Evolutionary conservation across 2,329 filamentous ascomycete species (phyloP), one percentile per base, ranked within the genome.

Genomic region (Corniculantispora saksenae): DNA sequence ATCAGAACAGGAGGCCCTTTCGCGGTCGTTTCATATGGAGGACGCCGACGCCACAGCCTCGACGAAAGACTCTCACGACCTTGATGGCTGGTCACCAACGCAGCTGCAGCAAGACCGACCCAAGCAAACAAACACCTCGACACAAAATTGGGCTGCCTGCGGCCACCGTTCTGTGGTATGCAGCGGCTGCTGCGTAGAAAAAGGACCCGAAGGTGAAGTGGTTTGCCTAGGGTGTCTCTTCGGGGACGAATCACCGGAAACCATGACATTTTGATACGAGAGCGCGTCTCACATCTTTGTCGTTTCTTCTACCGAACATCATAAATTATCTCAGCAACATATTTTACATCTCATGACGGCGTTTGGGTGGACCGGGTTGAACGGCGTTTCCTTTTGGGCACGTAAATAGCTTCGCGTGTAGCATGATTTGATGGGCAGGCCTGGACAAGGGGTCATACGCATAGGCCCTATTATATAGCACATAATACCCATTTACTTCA

Each of bases 171-270:
- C 81, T 40, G 82, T 85, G 69, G 79, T 91, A 3, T 92, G 89
- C 73, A 90, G 89, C 71, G 81, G 83, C 21, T 92, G 89, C 75
- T 91, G 89, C 72, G 83, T 91, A 3, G 89, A 92, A 73, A 82
- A 81, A 27, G 89, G 88, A 0, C 71, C 78, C 23, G 84, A 90
- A 61, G 89, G 89, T 29, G 88, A 91, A 56, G 83, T 90, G 6
- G 84, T 87, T 66, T 92, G 89, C 70, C 75, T 90, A 56, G 87
- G 87, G 1, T 91, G 89, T 68, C 78, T 89, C 48, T 79, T 79
- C 12, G 73, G 76, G 2, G 78, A 80, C 72, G 78, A 80, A 64
- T 76, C 76, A 17, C 71, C 32, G 13, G 45, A 64, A 3, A 32
- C 29, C 21, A 64, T 58, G 61, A 21, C 40, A 10, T 45, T 57